phyloP scores from a whole-genome alignment of 2,329 filamentous ascomycete genomes.

The Diplodia scrobiculata region DNA sequence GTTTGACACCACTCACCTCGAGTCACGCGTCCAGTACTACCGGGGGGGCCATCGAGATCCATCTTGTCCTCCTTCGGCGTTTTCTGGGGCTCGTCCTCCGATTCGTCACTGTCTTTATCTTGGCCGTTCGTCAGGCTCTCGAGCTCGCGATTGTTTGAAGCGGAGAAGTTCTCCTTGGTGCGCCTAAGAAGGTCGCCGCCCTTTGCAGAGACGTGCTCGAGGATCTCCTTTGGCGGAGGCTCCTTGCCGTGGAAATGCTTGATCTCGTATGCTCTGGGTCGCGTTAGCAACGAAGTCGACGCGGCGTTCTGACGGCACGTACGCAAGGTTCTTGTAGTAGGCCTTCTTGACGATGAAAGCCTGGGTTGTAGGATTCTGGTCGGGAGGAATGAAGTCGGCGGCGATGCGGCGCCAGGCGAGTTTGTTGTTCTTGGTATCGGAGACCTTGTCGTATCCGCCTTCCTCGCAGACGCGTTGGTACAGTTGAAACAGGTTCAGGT shows the following conservation, averaged over 20 bases:
- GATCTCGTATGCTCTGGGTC: conserved; percentile 73
- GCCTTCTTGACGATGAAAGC: conserved; percentile 84
- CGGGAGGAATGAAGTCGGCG: conserved; percentile 72
- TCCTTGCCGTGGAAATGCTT: conserved; percentile 74
- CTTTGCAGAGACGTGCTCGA: conserved; percentile 78
- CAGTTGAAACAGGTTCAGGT: conserved; percentile 75
- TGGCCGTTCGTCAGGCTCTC: conserved; percentile 56
- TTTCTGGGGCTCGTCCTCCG: conserved; percentile 46
- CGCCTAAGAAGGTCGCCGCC: conserved; percentile 77
- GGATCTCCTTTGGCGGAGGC: conserved; percentile 82
- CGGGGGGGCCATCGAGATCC: conserved; percentile 54
- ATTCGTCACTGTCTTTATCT: conserved; percentile 55
- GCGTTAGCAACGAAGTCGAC: not conserved
- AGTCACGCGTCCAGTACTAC: conserved; percentile 43
- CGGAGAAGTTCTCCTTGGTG: conserved; percentile 73
- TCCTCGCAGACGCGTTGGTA: conserved; percentile 75
- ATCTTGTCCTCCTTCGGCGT: conserved; percentile 57
- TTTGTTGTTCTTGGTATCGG: conserved; percentile 69
- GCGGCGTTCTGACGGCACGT: conserved; percentile 33
- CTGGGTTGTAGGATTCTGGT: conserved; percentile 75
- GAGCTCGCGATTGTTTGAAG: conserved; percentile 52
- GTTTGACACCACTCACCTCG: conserved; percentile 37
- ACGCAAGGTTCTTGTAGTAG: conserved; percentile 85
- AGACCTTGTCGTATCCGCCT: conserved; percentile 82
- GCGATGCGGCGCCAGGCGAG: conserved; percentile 82